phyloP scores from a whole-genome alignment of 2,329 filamentous ascomycete genomes.

The Trichophyton rubrum region DNA sequence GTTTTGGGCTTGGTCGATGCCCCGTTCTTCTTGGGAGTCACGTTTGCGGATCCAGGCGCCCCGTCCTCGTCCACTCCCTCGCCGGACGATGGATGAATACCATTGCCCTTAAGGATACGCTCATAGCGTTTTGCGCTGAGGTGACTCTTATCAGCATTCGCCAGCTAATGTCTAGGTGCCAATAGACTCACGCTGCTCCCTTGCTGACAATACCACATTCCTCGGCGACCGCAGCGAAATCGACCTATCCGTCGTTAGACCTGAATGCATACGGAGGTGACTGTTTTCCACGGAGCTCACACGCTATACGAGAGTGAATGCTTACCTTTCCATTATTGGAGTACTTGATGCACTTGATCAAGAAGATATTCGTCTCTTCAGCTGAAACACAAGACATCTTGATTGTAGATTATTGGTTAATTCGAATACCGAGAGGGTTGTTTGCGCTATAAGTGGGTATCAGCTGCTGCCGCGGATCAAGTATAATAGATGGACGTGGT shows the following conservation, averaged over 20 bases:
- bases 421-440: not conserved
- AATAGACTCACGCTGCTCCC: conserved; percentile 53
- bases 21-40: conserved; percentile 12
- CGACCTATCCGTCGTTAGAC: conserved; percentile 38
- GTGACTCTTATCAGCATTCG: not conserved
- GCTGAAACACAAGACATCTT: conserved; percentile 40
- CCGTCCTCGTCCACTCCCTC: not conserved
- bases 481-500: not conserved
- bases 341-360: conserved; percentile 53
- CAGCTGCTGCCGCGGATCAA: not conserved
- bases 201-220: conserved; percentile 53
- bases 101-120: conserved; percentile 50
- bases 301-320: not conserved
- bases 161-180: not conserved
- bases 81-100: conserved; percentile 26
- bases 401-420: not conserved
- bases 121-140: conserved; percentile 56
- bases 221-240: conserved; percentile 52
- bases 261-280: not conserved
- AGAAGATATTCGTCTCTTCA: conserved; percentile 51
- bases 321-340: conserved; percentile 48
- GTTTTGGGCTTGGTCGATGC: conserved; percentile 10
- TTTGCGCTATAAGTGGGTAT: not conserved
- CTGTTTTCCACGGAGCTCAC: not conserved
- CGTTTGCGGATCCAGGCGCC: conserved; percentile 13